These are phyloP conservation scores for Aegilops tauschii DNA, from an alignment of 176 grass and related monocot species.

Conservation along the genomic window DNA sequence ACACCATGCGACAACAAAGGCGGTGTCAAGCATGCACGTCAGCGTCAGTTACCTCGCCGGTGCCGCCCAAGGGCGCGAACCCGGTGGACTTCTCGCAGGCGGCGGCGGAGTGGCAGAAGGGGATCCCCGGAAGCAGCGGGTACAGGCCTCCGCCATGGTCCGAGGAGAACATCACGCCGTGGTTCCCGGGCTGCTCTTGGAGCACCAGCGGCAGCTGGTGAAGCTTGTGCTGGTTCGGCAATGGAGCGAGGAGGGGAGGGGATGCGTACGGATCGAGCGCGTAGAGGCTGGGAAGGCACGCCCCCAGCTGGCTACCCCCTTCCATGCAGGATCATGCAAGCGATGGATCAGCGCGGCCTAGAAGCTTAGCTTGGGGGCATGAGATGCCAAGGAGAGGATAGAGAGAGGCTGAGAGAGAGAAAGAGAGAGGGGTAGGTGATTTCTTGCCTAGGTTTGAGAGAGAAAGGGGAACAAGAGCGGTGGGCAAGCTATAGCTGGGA, in stretches of 20 bases:
- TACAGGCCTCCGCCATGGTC: slow-evolving; percentile 27
- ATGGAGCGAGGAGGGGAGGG: slow-evolving; percentile 15
- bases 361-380: not conserved
- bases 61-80: slow-evolving; percentile 2
- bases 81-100: slow-evolving; percentile 22
- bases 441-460: slow-evolving; percentile 46
- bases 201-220: slow-evolving; percentile 39
- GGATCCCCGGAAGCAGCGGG: slow-evolving; percentile 45
- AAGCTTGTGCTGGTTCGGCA: slow-evolving; percentile 36
- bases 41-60: slow-evolving; percentile 17
- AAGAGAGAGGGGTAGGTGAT: not conserved
- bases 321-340: slow-evolving; percentile 47
- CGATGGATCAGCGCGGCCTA: not conserved
- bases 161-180: slow-evolving; percentile 36
- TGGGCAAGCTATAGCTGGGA: slow-evolving; percentile 29
- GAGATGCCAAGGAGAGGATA: not conserved
- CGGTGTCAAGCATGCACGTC: not conserved
- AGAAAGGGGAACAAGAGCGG: slow-evolving; percentile 4
- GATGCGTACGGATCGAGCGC: slow-evolving; percentile 27
- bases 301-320: slow-evolving; percentile 41
- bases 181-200: slow-evolving; percentile 36
- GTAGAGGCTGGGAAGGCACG: slow-evolving; percentile 47
- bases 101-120: slow-evolving; percentile 27
- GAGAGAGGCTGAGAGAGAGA: too few species aligned
- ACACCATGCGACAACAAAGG: not conserved